phyloP scores from a whole-genome alignment of 495 filamentous ascomycete species.

The Hypoxylon lienhwacheense region DNA sequence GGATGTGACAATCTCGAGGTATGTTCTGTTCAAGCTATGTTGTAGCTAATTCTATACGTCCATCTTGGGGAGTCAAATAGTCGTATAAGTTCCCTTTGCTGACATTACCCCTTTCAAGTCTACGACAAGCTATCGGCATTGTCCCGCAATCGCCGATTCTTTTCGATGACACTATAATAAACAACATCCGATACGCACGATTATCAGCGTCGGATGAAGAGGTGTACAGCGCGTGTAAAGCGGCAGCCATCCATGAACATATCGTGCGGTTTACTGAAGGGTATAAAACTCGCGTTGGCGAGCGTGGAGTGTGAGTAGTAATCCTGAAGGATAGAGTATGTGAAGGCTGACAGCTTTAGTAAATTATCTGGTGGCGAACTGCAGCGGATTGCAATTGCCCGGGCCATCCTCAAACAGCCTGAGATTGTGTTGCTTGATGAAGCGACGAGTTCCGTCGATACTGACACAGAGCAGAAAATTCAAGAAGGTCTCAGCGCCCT shows the following conservation, averaged over 20 bases:
- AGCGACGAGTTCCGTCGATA: slow-evolving; percentile 61
- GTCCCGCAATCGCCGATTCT: slow-evolving; percentile 70
- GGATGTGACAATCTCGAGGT: slow-evolving; percentile 63
- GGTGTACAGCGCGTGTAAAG: slow-evolving; percentile 69
- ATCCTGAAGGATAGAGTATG: not conserved
- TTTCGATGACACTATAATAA: slow-evolving; percentile 73
- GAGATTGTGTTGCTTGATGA: slow-evolving; percentile 61
- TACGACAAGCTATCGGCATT: slow-evolving; percentile 69
- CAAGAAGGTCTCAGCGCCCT: slow-evolving; percentile 65
- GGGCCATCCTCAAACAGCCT: slow-evolving; percentile 58
- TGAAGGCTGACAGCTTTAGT: slow-evolving; percentile 18
- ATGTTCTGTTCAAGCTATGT: slow-evolving; percentile 10
- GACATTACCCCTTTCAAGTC: slow-evolving; percentile 45
- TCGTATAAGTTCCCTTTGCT: not conserved
- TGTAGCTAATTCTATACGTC: not conserved
- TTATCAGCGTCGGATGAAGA: slow-evolving; percentile 63
- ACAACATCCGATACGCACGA: slow-evolving; percentile 71
- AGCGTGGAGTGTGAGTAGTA: slow-evolving; percentile 55
- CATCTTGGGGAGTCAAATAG: not conserved
- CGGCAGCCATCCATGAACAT: slow-evolving; percentile 70
- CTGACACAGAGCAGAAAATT: slow-evolving; percentile 72
- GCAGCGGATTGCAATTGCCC: slow-evolving; percentile 77
- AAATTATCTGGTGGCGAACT: slow-evolving; percentile 76
- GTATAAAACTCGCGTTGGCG: slow-evolving; percentile 64
- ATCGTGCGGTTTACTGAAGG: slow-evolving; percentile 65